Conservation (phyloP, 345 rosid species). For the Anastatica hierochuntica region DNA sequence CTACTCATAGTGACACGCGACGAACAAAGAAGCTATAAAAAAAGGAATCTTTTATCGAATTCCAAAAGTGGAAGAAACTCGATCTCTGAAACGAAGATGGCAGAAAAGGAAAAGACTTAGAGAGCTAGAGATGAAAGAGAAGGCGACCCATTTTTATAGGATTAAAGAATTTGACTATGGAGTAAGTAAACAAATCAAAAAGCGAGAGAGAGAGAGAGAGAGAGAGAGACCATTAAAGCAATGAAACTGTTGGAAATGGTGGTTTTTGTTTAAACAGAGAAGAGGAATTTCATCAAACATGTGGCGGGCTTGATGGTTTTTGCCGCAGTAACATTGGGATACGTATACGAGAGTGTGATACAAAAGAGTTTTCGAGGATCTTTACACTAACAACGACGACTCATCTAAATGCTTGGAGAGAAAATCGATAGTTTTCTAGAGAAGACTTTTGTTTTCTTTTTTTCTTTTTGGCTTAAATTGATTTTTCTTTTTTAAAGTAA, state of each 20-base stretch:
- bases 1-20: conserved; percentile 1
- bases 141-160: conserved; percentile 19
- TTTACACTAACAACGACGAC: too few relatives aligned
- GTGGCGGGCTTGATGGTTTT: conserved; percentile 8
- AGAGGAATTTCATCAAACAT: conserved; percentile 1
- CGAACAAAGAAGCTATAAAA: neutral
- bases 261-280: conserved; percentile 7
- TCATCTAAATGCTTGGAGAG: too few relatives aligned
- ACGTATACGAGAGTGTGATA: too few relatives aligned
- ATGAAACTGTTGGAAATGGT: neutral
- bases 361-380: too few relatives aligned
- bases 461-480: too few relatives aligned
- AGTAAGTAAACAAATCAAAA: too few relatives aligned
- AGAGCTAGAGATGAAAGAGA: conserved; percentile 7
- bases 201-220: neutral
- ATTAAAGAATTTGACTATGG: neutral
- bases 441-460: too few relatives aligned
- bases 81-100: neutral
- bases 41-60: neutral
- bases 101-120: neutral
- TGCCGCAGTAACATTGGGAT: conserved; percentile 9
- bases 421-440: too few relatives aligned
- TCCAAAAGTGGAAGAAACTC: neutral
- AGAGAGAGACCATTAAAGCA: neutral
- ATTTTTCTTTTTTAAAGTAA: too few relatives aligned